Evolutionary conservation across 495 filamentous ascomycete genomes (phyloP), one percentile per base, ranked within the genome.

Genomic region (Tuber indicum): DNA sequence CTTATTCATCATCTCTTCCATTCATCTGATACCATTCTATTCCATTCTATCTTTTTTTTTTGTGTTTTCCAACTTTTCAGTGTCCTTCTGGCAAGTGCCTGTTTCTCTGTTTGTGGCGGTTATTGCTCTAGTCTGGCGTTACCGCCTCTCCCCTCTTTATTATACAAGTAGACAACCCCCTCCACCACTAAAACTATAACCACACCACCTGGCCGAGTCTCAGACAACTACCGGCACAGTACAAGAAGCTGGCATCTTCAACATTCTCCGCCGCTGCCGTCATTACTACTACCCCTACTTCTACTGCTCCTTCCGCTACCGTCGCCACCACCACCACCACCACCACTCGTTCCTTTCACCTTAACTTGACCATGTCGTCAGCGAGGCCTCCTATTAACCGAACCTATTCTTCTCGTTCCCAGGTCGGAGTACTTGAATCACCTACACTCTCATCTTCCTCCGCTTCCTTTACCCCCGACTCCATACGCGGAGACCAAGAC

Each of bases 401-500:
- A 45, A 81, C 81, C 72, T 75, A 80, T 74, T 82, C 81, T 42
- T 82, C 81, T 72, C 80, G 80, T 75, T 83, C 81, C 39, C 74
- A 77, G 58, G 78, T 80, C 42, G 78, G 82, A 66, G 77, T 77
- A 23, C 46, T 82, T 32, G 81, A 83, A 71, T 83, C 76, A 69
- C 81, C 81, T 58, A 72, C 81, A 23, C 74, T 80, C 71, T 82
- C 81, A 74, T 73, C 81, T 70, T 78, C 77, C 77, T 76, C 81
- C 75, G 44, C 78, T 75, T 83, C 81, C 17, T 82, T 81, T 43
- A 75, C 81, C 73, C 78, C 78, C 42, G 74, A 49, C 62, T 83
- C 81, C 49, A 79, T 83, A 72, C 75, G 79, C 73, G 81, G 81
- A 52, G 81, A 83, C 39, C 81, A 83, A 45, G 81, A 83, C 70